phyloP scores from a whole-genome alignment of 1,284 basidiomycete genomes.

The Ceratobasidium papillatum region DNA sequence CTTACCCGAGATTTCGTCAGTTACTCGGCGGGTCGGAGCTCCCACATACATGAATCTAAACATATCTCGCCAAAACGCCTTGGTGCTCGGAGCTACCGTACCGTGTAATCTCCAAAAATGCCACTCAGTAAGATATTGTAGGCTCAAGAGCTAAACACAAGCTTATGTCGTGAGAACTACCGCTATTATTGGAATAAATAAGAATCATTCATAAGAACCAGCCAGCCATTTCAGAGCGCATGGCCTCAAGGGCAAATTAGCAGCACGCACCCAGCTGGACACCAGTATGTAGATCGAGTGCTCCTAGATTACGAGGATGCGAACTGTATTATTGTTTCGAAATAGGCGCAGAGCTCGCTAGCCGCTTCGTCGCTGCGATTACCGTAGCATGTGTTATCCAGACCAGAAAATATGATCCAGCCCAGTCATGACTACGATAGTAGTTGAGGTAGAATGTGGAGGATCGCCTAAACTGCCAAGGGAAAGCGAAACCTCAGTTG shows the following conservation, averaged over 20 bases:
- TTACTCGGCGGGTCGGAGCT: background rate
- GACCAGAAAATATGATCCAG: background rate
- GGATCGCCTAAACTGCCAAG: too few species aligned
- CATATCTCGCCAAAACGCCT: background rate
- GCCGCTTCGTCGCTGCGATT: background rate
- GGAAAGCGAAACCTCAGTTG: too few species aligned
- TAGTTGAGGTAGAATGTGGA: background rate
- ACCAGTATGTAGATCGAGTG: too few species aligned
- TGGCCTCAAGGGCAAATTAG: too few species aligned
- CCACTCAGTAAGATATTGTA: background rate
- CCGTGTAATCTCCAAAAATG: background rate
- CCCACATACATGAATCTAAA: background rate
- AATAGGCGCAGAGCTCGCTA: background rate
- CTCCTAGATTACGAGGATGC: too few species aligned
- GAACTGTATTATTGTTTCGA: too few species aligned
- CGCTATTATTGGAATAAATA: too few species aligned
- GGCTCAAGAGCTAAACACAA: background rate
- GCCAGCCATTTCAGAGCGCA: too few species aligned
- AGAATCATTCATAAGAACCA: too few species aligned
- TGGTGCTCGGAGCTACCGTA: too few species aligned
- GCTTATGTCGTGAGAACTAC: too few species aligned
- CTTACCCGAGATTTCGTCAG: background rate
- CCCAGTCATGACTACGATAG: background rate
- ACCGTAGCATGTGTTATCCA: background rate
- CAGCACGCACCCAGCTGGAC: too few species aligned